A percentile compares a stretch with the other conserved stretches of the same genome.
Evolutionary conservation across 202 grass and related monocot genomes (phyloP).

Genomic region (Tripidium arundinaceum): DNA sequence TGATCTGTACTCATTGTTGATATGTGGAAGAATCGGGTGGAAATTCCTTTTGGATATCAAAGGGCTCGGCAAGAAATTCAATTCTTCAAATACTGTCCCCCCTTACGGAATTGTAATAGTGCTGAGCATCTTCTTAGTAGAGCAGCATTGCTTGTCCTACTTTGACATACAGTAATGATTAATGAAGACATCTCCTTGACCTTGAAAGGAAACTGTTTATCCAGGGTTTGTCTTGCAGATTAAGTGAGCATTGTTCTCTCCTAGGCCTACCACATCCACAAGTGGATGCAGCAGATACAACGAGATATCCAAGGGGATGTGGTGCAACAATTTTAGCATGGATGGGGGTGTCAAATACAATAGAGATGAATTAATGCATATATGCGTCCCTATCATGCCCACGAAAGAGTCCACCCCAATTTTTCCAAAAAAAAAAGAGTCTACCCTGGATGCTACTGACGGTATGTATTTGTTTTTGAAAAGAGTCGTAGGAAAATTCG

Average conservation of each 20-base stretch:
- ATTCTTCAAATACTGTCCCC: neutral
- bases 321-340: neutral
- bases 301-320: too few species aligned
- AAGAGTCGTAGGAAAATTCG: too few species aligned
- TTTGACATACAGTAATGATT: too few species aligned
- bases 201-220: neutral
- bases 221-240: neutral
- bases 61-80: neutral
- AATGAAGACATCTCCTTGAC: too few species aligned
- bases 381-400: neutral
- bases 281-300: neutral
- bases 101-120: neutral
- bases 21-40: neutral
- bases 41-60: neutral
- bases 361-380: neutral
- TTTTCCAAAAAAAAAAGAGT: too few species aligned
- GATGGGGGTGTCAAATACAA: neutral
- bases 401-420: too few species aligned
- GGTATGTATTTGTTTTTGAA: too few species aligned
- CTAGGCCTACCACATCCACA: neutral
- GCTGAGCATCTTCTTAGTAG: neutral
- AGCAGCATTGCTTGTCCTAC: too few species aligned
- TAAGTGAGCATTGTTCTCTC: neutral
- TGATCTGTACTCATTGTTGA: neutral
- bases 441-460: too few species aligned